Evolutionary conservation across 352 stramenopile genomes (phyloP), one percentile per base, ranked within the genome.

Genomic region (Globisporangium nodosum): DNA sequence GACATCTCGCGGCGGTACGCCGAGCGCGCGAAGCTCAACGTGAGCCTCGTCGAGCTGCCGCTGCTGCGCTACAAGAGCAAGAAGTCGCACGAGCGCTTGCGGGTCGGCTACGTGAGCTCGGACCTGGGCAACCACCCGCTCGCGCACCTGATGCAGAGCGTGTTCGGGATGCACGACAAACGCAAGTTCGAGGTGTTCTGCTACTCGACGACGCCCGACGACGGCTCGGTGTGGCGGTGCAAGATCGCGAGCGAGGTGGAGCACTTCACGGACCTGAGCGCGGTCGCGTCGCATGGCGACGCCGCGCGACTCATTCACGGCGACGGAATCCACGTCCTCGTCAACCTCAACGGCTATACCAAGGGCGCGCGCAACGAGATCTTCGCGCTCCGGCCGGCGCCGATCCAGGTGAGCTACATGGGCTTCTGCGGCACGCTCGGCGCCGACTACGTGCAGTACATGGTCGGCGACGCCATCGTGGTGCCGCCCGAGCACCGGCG

Each of bases 281-380:
- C 18, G 1, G 42, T 64, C 4, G 50, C 92, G 24, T 74, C 57
- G 42, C 87, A 81, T 35, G 79, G 64, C 27, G 87, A 96, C 35
- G 82, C 82, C 0, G 87, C 87, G 0, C 83, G 76, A 15, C 66
- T 81, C 43, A 98, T 98, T 56, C 62, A 90, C 58, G 52, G 53
- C 5, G 86, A 98, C 64, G 76, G 78, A 4, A 88, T 98, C 55
- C 83, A 98, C 68, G 74, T 98, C 20, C 70, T 98, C 4, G 71
- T 98, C 49, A 96, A 98, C 64, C 61, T 98, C 30, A 97, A 98
- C 57, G 94, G 92, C 0, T 97, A 98, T 73, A 97, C 88, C n/a
- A 97, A 95, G 58, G 85, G 83, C 11, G 87, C 89, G 5, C 82
- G 87, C 18, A 96, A 91, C 57, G 92, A 98, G 66, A 95, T 98